Evolutionary conservation across 768 basidiomycete genomes (phyloP).

Genomic region (Tylopilus cervinicoccineus): DNA sequence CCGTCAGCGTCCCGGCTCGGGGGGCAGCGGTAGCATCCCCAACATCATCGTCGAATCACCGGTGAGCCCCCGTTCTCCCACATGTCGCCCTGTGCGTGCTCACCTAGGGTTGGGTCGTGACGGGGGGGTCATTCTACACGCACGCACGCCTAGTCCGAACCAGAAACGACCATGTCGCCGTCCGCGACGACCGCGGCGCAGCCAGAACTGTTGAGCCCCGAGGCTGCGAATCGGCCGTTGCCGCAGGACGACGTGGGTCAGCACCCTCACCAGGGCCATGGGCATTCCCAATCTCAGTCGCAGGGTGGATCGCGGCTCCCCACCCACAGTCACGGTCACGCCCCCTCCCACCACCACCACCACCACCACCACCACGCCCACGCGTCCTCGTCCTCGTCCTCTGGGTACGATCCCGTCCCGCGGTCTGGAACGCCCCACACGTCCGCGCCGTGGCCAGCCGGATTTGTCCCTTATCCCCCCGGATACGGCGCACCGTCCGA

Average conservation of each 20-base stretch:
- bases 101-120: too few relatives aligned
- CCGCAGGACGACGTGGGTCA: constrained; percentile 15
- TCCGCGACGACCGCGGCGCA: constrained; percentile 29
- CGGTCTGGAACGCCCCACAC: constrained; percentile 19
- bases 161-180: constrained; percentile 35
- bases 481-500: not conserved
- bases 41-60: constrained; percentile 46
- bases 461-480: constrained; percentile 16
- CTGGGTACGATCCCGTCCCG: not conserved
- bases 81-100: too few relatives aligned
- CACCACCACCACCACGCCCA: not conserved
- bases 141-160: constrained; percentile 33
- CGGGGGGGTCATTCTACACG: not conserved
- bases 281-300: not conserved
- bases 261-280: not conserved
- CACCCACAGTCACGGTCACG: too few relatives aligned
- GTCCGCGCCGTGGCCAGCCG: constrained; percentile 10
- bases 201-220: constrained; percentile 43
- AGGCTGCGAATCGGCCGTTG: constrained; percentile 32
- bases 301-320: not conserved
- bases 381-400: not conserved
- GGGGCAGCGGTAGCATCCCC: constrained; percentile 32
- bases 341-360: not conserved
- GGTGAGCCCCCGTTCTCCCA: constrained; percentile 27
- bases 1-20: constrained; percentile 27